Conservation (phyloP, 1,284 basidiomycete genomes). For the Cryptococcus hybrid region DNA sequence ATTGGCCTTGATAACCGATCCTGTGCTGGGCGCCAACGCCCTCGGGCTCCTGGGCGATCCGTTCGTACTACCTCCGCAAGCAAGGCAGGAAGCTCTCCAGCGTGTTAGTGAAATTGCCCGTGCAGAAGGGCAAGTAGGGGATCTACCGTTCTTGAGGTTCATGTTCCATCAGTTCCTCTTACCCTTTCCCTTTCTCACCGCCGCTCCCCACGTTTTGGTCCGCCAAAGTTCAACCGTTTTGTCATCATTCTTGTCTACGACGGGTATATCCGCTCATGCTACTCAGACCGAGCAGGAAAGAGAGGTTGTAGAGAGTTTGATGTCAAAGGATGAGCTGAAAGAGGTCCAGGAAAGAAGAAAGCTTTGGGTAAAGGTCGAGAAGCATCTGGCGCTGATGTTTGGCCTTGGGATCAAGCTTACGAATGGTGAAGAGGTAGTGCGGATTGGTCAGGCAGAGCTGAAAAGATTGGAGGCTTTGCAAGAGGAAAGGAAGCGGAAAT, state of each 20-base stretch:
- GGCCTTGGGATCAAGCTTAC: conserved; percentile 75
- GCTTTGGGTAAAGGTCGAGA: conserved; percentile 70
- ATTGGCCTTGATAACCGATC: conserved; percentile 64
- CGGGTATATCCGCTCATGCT: conserved; percentile 47
- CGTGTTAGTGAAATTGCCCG: conserved; percentile 24
- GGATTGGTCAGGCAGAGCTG: conserved; percentile 76
- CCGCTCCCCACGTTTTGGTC: conserved; percentile 88
- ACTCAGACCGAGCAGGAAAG: conserved; percentile 43
- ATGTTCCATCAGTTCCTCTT: conserved; percentile 87
- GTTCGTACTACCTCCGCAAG: conserved; percentile 62
- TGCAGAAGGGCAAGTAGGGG: conserved; percentile 41
- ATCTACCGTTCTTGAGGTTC: conserved; percentile 83
- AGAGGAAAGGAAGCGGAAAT: conserved; percentile 52
- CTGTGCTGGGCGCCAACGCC: conserved; percentile 62
- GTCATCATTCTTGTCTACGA: conserved; percentile 68
- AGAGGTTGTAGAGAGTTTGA: conserved; percentile 34
- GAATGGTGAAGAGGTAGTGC: conserved; percentile 81
- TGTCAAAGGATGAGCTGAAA: conserved; percentile 56
- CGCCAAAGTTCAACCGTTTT: conserved; percentile 87
- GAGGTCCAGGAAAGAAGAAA: conserved; percentile 59
- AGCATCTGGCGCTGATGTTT: conserved; percentile 76
- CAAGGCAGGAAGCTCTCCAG: conserved; percentile 55
- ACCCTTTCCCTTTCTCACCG: conserved; percentile 86
- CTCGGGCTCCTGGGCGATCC: conserved; percentile 84
- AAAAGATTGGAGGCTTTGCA: conserved; percentile 69